Evolutionary conservation across 768 basidiomycete genomes (phyloP), one percentile per base, ranked within the genome.

Genomic region (Termitomyces bulborhizus): DNA sequence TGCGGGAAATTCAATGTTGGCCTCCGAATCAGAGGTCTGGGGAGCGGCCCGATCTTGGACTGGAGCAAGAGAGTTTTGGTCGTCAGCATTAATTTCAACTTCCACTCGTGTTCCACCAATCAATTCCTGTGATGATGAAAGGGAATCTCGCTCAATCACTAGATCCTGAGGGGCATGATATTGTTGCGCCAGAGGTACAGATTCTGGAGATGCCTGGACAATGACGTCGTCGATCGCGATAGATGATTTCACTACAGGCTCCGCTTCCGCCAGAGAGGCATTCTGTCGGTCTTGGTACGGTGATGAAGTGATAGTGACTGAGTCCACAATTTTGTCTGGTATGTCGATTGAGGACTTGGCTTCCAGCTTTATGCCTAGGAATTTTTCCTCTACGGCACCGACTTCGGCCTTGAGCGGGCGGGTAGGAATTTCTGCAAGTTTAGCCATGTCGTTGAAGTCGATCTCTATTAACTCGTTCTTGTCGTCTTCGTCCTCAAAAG

Each of bases 381-480:
- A 74, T 5, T 58, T 60, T 51, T 76, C 74, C 50, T 74, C 69
- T 4, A 68, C 59, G 3, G 55, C 51, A 16, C 58, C 61, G 7
- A 58, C 44, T 18, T 53, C 63, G 26, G 56, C 42, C 18, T 54
- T 58, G 45, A 48, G 5, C 29, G 62, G 56, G 12, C 57, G 53
- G 26, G 60, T 36, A 4, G 63, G 60, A 6, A 62, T 60, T 62
- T 72, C 71, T 32, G 75, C 66, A 2, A 88, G 51, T 56, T 71
- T 73, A 1, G 68, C 80, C 42, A 85, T 62, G 46, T 89, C 85
- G 15, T 76, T 73, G 60, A 89, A 90, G 62, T 91, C 84, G 13
- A 90, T 73, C 62, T 83, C 83, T 63, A 81, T 77, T 26, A 85
- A 65, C 16, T 68, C 69, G 45, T 78, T 74, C 15, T 66, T 64